Base-by-base conservation (phyloP, 2,329 filamentous ascomycete species). In the Pyrenochaeta sp. region DNA sequence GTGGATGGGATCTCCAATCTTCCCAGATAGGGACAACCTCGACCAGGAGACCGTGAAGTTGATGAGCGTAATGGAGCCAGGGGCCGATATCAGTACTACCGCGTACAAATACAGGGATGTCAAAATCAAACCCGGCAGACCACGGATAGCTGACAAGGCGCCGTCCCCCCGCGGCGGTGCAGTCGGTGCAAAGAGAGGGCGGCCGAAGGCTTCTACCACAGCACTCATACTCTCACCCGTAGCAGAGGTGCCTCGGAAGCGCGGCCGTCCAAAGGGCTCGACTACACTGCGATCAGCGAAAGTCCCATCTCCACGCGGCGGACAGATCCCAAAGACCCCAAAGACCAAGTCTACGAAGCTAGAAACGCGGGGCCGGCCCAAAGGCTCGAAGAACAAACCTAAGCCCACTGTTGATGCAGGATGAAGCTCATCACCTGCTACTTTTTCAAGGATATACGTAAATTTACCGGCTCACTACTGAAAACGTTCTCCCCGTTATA, bases 1-100 rank as follows among this genome's bases (percentile, higher is more conserved):
- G 13, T 77, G 75, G 76, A 69, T 77, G 67, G 76, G 76, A 1
- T 66, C 65, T 7, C 74, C 74, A 0, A 74, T 77, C 7, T 76
- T 72, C 19, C 62, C 73, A 0, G 67, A 69, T n/a, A 54, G 68
- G n/a, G 52, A 67, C 2, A 49, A 45, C 2, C 51, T 75, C 34
- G 68, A 69, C 47, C 51, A 60, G 22, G 65, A 71, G 32, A 77
- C 72, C 2, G 46, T 68, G 19, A 32, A 52, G 19, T 48, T 64
- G n/a, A 54, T 61, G 45, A 43, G 39, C 15, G 15, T 40, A 12
- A 44, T 59, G 6, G 19, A 47, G n/a, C 36, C 50, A 7, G 30
- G 15, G 13, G 22, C 44, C 8, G 19, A 40, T 22, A 19, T 39
- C 50, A n/a, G 34, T 8, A 19, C 15, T 22, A 2, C 15, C 19